phyloP scores from a whole-genome alignment of 345 rosid genomes.

The Aegle marmelos region DNA sequence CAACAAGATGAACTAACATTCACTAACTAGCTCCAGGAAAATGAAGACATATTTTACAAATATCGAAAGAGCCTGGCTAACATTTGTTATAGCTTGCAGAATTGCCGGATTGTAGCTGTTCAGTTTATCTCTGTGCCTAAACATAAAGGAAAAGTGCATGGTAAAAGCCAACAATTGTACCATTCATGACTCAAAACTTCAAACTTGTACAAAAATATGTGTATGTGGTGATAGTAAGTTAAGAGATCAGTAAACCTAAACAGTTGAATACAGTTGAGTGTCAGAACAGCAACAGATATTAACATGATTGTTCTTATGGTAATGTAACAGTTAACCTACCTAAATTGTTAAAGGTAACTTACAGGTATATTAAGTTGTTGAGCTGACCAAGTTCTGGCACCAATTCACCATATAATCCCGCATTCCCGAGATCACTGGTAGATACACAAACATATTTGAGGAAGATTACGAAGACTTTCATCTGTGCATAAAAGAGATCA shows the following conservation, averaged over 20 bases:
- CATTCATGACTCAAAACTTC: no score
- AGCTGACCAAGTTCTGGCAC: conserved; percentile 41
- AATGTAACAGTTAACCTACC: neutral
- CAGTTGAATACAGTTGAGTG: neutral
- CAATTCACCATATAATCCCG: conserved; percentile 36
- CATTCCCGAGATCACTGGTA: conserved; percentile 43
- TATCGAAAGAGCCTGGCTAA: no score
- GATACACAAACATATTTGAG: neutral
- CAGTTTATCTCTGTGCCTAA: no score
- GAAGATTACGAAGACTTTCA: neutral
- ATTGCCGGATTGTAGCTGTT: no score
- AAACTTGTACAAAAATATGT: no score
- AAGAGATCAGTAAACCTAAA: neutral
- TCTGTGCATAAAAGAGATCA: neutral
- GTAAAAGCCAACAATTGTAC: no score
- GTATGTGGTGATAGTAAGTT: no score
- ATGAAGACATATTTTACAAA: neutral
- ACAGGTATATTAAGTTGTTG: conserved; percentile 39
- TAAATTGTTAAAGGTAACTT: conserved; percentile 14
- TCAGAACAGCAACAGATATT: neutral
- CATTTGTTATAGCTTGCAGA: no score
- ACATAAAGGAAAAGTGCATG: no score
- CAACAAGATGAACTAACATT: neutral
- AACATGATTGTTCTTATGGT: no score
- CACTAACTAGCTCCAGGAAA: neutral